Evolutionary conservation across 2,329 filamentous ascomycete genomes (phyloP).

Genomic region (Simplicillium aogashimaense): DNA sequence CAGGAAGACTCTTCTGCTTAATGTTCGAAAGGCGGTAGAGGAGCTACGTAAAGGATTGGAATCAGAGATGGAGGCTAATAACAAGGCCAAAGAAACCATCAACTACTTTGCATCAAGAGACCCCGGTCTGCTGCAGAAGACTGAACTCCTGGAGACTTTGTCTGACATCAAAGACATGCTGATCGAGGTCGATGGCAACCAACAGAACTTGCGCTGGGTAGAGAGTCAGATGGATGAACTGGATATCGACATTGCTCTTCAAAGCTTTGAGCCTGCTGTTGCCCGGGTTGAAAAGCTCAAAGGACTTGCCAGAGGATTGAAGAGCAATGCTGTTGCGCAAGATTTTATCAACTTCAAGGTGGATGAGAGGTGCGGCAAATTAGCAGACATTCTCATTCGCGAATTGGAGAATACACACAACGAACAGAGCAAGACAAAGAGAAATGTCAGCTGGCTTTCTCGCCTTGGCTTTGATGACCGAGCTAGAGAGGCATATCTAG

Average conservation of each 20-base stretch:
- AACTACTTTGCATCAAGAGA: conserved; percentile 78
- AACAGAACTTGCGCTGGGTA: conserved; percentile 92
- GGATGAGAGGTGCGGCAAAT: conserved; percentile 68
- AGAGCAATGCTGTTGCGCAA: conserved; percentile 78
- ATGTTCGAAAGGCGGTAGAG: conserved; percentile 87
- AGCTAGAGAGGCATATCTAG: conserved; percentile 77
- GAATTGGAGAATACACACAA: conserved; percentile 71
- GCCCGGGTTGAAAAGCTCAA: conserved; percentile 77
- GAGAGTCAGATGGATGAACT: conserved; percentile 92
- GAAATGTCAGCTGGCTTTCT: conserved; percentile 75
- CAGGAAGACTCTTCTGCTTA: conserved; percentile 73
- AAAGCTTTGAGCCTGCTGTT: conserved; percentile 79
- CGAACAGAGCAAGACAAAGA: conserved; percentile 66
- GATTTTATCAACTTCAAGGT: conserved; percentile 90
- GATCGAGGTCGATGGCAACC: conserved; percentile 92
- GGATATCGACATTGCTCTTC: conserved; percentile 89
- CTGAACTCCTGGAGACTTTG: conserved; percentile 67
- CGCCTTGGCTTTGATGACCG: conserved; percentile 84
- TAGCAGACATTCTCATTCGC: conserved; percentile 68
- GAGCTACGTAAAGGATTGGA: conserved; percentile 79
- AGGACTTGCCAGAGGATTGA: conserved; percentile 66
- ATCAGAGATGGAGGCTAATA: conserved; percentile 78
- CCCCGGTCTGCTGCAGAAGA: conserved; percentile 65
- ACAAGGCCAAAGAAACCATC: conserved; percentile 74
- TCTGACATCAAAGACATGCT: conserved; percentile 78